phyloP scores from a whole-genome alignment of 305 asterid genomes.

The Fraxinus sp. region DNA sequence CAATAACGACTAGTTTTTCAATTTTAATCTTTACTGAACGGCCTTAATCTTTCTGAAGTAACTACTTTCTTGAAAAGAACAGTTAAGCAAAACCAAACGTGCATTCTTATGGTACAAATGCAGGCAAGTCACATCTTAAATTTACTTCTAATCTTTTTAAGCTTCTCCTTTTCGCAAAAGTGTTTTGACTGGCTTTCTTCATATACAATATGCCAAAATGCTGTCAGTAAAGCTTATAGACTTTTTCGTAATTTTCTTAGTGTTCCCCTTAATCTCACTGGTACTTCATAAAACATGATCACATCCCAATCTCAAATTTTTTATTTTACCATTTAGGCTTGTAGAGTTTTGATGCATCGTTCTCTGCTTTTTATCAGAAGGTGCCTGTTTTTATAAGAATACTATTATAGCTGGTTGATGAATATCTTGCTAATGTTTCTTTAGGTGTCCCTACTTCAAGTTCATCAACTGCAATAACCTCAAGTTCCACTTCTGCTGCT shows the following conservation, averaged over 20 bases:
- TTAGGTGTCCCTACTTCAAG: constrained; percentile 45
- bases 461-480: constrained; percentile 47
- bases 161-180: neutral
- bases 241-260: neutral
- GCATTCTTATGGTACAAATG: neutral
- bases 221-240: neutral
- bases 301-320: neutral
- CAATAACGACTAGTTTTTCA: no score
- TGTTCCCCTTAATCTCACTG: neutral
- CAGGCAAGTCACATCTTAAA: neutral
- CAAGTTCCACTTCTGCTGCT: constrained; percentile 58
- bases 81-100: neutral
- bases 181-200: neutral
- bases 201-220: neutral
- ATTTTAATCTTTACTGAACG: no score
- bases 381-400: constrained; percentile 7
- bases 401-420: constrained; percentile 17
- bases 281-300: neutral
- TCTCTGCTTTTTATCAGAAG: neutral
- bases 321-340: neutral
- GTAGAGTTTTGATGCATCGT: neutral
- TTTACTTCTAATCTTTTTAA: neutral
- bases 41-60: neutral
- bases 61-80: neutral
- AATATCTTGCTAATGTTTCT: constrained; percentile 16